phyloP scores from a whole-genome alignment of 768 basidiomycete genomes.

The Mrakia hoshinonis region DNA sequence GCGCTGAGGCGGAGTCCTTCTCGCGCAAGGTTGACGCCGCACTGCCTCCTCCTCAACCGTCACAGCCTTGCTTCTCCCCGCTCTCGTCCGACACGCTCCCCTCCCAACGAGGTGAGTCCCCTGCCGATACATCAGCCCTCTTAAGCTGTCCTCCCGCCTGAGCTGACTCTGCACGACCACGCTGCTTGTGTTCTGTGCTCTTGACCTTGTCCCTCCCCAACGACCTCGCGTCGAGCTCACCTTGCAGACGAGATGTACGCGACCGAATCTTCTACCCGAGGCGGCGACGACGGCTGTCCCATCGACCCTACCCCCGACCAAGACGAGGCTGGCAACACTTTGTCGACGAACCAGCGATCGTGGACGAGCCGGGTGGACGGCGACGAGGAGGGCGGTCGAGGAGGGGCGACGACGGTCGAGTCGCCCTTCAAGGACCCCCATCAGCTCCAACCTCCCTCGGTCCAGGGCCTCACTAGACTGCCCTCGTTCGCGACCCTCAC shows the following conservation, averaged over 20 bases:
- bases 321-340: not conserved
- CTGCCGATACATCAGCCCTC: too few species aligned
- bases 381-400: conserved; percentile 11
- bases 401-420: conserved; percentile 11
- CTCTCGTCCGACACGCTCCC: too few species aligned
- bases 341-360: not conserved
- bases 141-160: too few species aligned
- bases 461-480: not conserved
- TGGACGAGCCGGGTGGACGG: not conserved
- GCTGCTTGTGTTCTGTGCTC: not conserved
- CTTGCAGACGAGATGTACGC: not conserved
- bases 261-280: not conserved
- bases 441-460: not conserved
- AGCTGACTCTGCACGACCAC: too few species aligned
- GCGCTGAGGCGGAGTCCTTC: too few species aligned
- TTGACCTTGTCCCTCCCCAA: not conserved
- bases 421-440: conserved; percentile 18
- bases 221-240: not conserved
- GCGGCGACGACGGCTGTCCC: not conserved
- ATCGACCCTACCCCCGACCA: not conserved
- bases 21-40: too few species aligned
- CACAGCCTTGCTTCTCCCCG: too few species aligned
- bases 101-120: too few species aligned
- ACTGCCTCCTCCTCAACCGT: too few species aligned
- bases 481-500: conserved; percentile 4